Evolutionary conservation across 2,329 filamentous ascomycete species (phyloP), one percentile per base, ranked within the genome.

Genomic region (Alternaria triticina): DNA sequence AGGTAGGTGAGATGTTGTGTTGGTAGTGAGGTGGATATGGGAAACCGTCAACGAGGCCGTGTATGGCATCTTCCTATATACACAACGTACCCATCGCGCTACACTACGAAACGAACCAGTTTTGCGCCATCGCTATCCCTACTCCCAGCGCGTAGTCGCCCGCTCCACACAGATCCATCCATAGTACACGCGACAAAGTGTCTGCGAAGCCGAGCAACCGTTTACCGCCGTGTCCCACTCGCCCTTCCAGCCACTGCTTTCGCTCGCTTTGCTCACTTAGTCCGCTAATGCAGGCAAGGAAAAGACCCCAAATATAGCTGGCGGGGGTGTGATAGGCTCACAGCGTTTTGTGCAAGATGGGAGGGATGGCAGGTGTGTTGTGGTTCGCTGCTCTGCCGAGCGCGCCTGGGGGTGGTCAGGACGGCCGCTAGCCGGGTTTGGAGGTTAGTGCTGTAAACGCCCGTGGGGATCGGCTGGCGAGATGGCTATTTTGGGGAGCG

Each of bases 261-360:
- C 33, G 33, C 33, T 36, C 33, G 33, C 33, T 36, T 36, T 36
- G 15, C 33, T 36, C 15, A 1, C 2, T 36, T 36, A 36, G 22
- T 40, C 52, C 40, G 46, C 43, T 43, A 49, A 22, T 13, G 54
- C 36, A 43, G 17, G 33, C 15, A 10, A 22, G 50, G 8, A 61
- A 68, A 70, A 59, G 62, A 55, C 67, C 61, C 68, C 68, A 70
- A 70, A 70, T 68, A 68, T 70, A 70, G 66, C 59, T 46, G 30
- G 54, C 54, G 20, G 28, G 61, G 47, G 58, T 15, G 8, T 55
- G 54, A 70, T 64, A 65, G 65, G 67, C 33, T 45, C n/a, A 20
- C 33, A 45, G n/a, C n/a, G 15, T 23, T 47, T 22, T 6, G 54
- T 2, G 8, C 25, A n/a, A 25, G 33, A 33, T 28, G 47, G 11